These are phyloP conservation scores for California macrophylla DNA, from an alignment of 441 rosid genomes.

Conservation along the genomic window DNA sequence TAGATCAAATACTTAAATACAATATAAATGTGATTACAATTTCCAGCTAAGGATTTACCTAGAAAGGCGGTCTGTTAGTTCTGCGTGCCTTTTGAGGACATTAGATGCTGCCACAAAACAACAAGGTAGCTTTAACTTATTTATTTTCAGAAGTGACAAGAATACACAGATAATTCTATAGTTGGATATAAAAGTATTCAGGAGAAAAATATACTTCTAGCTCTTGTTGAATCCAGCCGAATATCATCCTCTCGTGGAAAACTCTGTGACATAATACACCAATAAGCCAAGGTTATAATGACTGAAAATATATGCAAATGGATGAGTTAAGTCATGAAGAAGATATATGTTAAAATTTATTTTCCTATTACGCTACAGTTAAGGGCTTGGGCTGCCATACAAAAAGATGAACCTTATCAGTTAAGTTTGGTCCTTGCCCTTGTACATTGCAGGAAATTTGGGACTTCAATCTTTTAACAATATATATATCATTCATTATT, in stretches of 20 bases:
- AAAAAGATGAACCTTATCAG: no score
- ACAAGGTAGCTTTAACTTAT: conserved; percentile 7
- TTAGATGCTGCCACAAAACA: conserved; percentile 46
- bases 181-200: conserved; percentile 6
- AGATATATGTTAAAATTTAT: no score
- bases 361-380: no score
- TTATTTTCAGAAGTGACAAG: neutral
- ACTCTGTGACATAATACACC: conserved; percentile 33
- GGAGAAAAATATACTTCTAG: conserved; percentile 44
- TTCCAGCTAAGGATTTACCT: conserved; percentile 31
- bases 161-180: conserved; percentile 4
- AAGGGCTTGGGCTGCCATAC: no score
- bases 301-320: no score
- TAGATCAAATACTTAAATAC: neutral
- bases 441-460: no score
- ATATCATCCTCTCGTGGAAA: conserved; percentile 55
- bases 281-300: neutral
- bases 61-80: conserved; percentile 63
- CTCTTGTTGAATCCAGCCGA: conserved; percentile 64
- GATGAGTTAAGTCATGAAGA: no score
- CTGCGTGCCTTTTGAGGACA: conserved; percentile 74
- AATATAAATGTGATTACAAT: neutral
- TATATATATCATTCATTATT: no score
- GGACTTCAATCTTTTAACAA: no score
- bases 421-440: no score